Percentiles rank a stretch among this genome's conserved stretches.
Evolutionary conservation across 1,284 basidiomycete species (phyloP).

Genomic region (Fistulinella staudtii): DNA sequence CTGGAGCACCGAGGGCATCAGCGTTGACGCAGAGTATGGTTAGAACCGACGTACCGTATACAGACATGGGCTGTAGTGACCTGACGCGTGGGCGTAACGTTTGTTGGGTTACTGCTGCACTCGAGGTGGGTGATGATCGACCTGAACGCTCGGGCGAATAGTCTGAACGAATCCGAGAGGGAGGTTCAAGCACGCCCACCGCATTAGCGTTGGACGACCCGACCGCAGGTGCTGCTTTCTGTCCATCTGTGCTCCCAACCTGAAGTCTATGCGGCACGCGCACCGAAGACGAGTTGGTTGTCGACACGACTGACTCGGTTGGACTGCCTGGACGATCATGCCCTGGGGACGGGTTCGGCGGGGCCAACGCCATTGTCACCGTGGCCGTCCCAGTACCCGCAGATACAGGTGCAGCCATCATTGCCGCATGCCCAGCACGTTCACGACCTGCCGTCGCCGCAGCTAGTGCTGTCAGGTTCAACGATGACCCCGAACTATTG

Average conservation of each 20-base stretch:
- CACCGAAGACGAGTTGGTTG: slow-evolving; percentile 58
- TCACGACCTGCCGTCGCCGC: slow-evolving; percentile 45
- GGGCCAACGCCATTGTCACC: slow-evolving; percentile 34
- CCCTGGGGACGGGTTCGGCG: slow-evolving; percentile 32
- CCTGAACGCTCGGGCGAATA: slow-evolving; percentile 65
- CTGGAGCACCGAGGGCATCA: slow-evolving; percentile 47
- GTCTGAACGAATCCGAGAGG: slow-evolving; percentile 58
- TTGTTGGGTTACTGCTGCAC: slow-evolving; percentile 48
- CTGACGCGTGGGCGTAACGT: slow-evolving; percentile 43
- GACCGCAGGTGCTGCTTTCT: slow-evolving; percentile 81
- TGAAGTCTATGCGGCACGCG: slow-evolving; percentile 60
- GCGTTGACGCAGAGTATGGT: no score
- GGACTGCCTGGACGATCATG: slow-evolving; percentile 63
- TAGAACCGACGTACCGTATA: slow-evolving; percentile 72
- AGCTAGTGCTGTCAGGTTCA: slow-evolving; percentile 44
- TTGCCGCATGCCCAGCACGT: slow-evolving; percentile 32
- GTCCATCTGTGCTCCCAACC: slow-evolving; percentile 62
- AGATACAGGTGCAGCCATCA: slow-evolving; percentile 31
- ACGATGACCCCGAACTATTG: slow-evolving; percentile 63
- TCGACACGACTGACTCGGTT: slow-evolving; percentile 68
- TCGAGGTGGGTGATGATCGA: slow-evolving; percentile 62
- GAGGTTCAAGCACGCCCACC: slow-evolving; percentile 69
- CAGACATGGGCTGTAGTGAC: slow-evolving; percentile 57
- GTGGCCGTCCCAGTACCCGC: no score
- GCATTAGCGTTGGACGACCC: slow-evolving; percentile 78